Evolutionary conservation across 2,329 filamentous ascomycete genomes (phyloP).

Genomic region (Rhytidhysteron rufulum): DNA sequence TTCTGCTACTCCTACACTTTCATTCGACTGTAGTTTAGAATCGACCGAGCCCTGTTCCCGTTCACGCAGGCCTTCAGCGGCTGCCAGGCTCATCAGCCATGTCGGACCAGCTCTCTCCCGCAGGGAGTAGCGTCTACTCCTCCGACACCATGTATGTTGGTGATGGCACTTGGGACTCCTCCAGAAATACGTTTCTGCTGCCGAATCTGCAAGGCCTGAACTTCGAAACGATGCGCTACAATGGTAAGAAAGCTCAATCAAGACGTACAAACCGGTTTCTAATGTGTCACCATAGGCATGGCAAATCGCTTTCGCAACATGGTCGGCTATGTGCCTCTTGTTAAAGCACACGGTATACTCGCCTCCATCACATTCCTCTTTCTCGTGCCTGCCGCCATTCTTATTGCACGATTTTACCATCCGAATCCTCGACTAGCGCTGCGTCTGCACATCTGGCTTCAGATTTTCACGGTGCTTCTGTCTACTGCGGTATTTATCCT

Average conservation of each 20-base stretch:
- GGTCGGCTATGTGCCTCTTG: slow-evolving; percentile 65
- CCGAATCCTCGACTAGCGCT: slow-evolving; percentile 59
- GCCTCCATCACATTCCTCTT: slow-evolving; percentile 71
- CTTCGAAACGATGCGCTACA: slow-evolving; percentile 79
- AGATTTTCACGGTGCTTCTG: slow-evolving; percentile 65
- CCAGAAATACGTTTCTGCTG: slow-evolving; percentile 71
- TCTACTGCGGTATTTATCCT: slow-evolving; percentile 69
- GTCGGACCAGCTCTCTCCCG: slow-evolving; percentile 55
- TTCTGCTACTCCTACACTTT: neutral
- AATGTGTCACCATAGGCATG: slow-evolving; percentile 59
- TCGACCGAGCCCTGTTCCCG: neutral
- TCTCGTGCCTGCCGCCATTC: slow-evolving; percentile 69
- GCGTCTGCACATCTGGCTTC: slow-evolving; percentile 69
- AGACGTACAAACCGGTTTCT: neutral
- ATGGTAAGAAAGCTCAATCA: slow-evolving; percentile 54
- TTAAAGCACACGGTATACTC: slow-evolving; percentile 68
- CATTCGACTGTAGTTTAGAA: neutral
- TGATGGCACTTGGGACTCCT: slow-evolving; percentile 79
- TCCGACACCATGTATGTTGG: slow-evolving; percentile 73
- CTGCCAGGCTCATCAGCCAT: slow-evolving; percentile 13
- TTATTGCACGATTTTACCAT: slow-evolving; percentile 68
- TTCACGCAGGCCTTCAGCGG: neutral
- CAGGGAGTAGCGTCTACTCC: slow-evolving; percentile 69
- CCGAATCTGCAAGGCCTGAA: slow-evolving; percentile 74
- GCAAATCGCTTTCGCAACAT: slow-evolving; percentile 71